These are phyloP conservation scores for Lachnellula suecica DNA, from an alignment of 2,329 filamentous ascomycete genomes.

Conservation along the genomic window DNA sequence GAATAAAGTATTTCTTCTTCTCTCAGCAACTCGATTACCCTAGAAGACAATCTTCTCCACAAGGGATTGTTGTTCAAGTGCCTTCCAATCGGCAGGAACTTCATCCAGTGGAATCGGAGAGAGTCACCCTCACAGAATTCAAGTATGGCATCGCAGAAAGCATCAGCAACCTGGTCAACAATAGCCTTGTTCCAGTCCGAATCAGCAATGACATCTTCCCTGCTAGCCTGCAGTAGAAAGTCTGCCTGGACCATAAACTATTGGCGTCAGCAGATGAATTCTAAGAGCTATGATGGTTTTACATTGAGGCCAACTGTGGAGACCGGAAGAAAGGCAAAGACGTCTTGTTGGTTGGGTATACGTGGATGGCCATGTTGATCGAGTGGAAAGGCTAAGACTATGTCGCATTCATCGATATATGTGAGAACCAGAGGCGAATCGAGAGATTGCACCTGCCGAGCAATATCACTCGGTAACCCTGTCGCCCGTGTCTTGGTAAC, in stretches of 20 bases:
- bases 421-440: too few relatives aligned
- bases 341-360: conserved; percentile 8
- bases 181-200: conserved; percentile 16
- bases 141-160: conserved; percentile 13
- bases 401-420: conserved; percentile 9
- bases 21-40: conserved; percentile 1
- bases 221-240: conserved; percentile 19
- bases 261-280: not conserved
- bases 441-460: too few relatives aligned
- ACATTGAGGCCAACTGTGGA: conserved; percentile 19
- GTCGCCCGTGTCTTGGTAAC: conserved; percentile 1
- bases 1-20: conserved; percentile 7
- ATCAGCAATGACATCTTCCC: conserved; percentile 16
- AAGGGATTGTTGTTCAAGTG: not conserved
- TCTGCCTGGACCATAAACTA: conserved; percentile 22
- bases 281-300: not conserved
- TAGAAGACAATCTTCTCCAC: conserved; percentile 5
- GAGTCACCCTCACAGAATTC: conserved; percentile 7
- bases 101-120: conserved; percentile 16
- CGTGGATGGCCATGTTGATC: conserved; percentile 3
- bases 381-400: conserved; percentile 18
- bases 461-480: not conserved
- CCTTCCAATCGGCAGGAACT: conserved; percentile 11
- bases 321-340: conserved; percentile 25
- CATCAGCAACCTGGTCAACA: conserved; percentile 1